A percentile compares a stretch with the other conserved stretches of the same genome.
Evolutionary conservation across 2,329 filamentous ascomycete species (phyloP).

Genomic region (Pseudogymnoascus sp.): DNA sequence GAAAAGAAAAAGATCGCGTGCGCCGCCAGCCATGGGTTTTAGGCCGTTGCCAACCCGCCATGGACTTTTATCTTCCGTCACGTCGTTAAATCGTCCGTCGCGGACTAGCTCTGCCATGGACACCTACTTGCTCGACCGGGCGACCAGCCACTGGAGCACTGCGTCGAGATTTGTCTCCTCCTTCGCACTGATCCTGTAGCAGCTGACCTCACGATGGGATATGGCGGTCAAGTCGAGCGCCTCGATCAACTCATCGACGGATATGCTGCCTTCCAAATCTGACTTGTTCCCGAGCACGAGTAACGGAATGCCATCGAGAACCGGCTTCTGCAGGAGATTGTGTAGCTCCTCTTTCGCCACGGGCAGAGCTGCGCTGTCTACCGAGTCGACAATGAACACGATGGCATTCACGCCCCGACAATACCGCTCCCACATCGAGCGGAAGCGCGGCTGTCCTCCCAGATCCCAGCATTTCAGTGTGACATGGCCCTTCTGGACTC

Average conservation of each 20-base stretch:
- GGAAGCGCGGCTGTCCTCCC: conserved; percentile 91
- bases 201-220: conserved; percentile 88
- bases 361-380: conserved; percentile 72
- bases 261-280: conserved; percentile 82
- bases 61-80: conserved; percentile 5
- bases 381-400: conserved; percentile 96
- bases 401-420: conserved; percentile 96
- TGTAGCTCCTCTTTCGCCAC: conserved; percentile 90
- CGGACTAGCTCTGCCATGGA: not conserved
- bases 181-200: conserved; percentile 97
- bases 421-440: conserved; percentile 99
- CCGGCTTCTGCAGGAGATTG: conserved; percentile 74
- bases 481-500: conserved; percentile 94
- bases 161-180: conserved; percentile 98
- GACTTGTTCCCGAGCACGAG: conserved; percentile 97
- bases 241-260: conserved; percentile 93
- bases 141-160: conserved; percentile 93
- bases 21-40: not conserved
- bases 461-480: conserved; percentile 99
- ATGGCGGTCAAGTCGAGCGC: conserved; percentile 84
- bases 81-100: not conserved
- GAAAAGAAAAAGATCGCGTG: not conserved
- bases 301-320: conserved; percentile 81
- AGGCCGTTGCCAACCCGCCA: conserved; percentile 2
- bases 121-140: conserved; percentile 66